A percentile compares a stretch with the other conserved stretches of the same genome.
Evolutionary conservation across 2,329 filamentous ascomycete genomes (phyloP).

Genomic region (Paraphaeosphaeria sporulosa): DNA sequence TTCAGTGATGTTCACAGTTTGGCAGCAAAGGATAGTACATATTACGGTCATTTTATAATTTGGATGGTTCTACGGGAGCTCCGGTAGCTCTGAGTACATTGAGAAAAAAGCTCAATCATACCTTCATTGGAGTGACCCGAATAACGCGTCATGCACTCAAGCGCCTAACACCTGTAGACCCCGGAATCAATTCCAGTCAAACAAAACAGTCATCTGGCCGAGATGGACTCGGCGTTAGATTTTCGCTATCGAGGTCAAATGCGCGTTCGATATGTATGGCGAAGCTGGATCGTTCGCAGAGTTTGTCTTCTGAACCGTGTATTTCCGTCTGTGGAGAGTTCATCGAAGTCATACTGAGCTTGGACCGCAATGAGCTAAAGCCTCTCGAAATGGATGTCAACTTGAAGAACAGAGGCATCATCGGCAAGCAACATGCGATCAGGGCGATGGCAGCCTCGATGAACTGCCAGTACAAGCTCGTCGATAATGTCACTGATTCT

Average conservation of each 20-base stretch:
- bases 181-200: not conserved
- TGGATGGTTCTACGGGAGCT: too few species aligned
- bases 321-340: not conserved
- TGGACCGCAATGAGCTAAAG: not conserved
- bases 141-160: not conserved
- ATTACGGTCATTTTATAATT: too few species aligned
- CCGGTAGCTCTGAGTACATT: too few species aligned
- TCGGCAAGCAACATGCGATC: not conserved
- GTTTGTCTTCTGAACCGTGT: not conserved
- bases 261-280: not conserved
- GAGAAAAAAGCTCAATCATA: too few species aligned
- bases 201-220: not conserved
- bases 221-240: not conserved
- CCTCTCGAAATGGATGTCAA: not conserved
- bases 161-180: not conserved
- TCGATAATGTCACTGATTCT: not conserved
- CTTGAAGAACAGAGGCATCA: not conserved
- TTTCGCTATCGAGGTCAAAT: not conserved
- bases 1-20: too few species aligned
- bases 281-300: not conserved
- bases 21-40: too few species aligned
- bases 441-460: not conserved
- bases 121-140: not conserved
- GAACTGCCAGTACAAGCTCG: not conserved
- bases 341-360: not conserved